Base-by-base conservation (phyloP, 768 basidiomycete genomes). In the Chiua virens region DNA sequence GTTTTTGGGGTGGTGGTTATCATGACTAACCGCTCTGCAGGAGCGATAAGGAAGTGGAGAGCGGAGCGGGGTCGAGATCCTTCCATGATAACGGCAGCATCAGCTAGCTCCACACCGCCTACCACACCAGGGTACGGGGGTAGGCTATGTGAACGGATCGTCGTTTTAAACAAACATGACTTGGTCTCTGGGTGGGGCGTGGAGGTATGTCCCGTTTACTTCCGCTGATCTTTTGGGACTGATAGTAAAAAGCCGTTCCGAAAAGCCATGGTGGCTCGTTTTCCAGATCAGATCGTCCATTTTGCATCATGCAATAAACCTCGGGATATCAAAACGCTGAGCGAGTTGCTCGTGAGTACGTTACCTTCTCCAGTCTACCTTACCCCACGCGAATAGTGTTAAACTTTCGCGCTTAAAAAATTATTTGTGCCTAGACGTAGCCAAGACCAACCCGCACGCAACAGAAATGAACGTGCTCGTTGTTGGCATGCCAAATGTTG, bases 401-500 rank as follows among this genome's bases (percentile, higher is more conserved):
- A 22, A 5, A 25, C 8, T 25, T 38, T 41, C 13, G 25, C 35
- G 25, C 32, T 17, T n/a, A 21, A n/a, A 52, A 40, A 50, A 34
- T 40, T 30, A 13, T 4, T 4, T 22, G 15, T 3, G 27, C 54
- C 15, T 43, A 92, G 89, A 81, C 60, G 78, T 90, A 58, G 87
- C 89, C 28, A 82, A 81, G 60, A 74, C 76, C 37, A 79, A 85
- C 64, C 82, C 82, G 45, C 80, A 89, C 55, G 78, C 82, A 42
- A 81, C 84, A 59, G 89, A 89, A 65, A 72, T 92, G 58, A 93
- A 94, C 60, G 87, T 98, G 8, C 79, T 98, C 3, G 92, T 98
- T 21, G 86, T 97, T 52, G 97, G 97, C 21, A 98, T 99, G 96
- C 97, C 97, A 17, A 98, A 98, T 68, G 93, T 98, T 42, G 96